Evolutionary conservation across 768 basidiomycete species (phyloP), one percentile per base, ranked within the genome.

Genomic region (Mycena albidolilacea): DNA sequence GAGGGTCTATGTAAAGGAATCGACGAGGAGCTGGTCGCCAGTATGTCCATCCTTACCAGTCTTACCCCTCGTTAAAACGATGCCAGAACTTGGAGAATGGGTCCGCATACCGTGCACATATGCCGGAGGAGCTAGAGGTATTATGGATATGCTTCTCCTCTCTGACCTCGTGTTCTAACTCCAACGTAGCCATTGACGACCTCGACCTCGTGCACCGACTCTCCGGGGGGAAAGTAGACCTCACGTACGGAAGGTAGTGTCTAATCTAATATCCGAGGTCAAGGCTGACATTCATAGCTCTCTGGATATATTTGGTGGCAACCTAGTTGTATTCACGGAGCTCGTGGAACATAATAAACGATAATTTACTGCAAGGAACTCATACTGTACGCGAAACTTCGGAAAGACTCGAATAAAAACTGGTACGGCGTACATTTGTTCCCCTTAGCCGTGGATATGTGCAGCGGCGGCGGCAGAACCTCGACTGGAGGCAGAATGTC

Each of bases 1-100:
- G 98, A 99, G 81, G 98, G 98, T 0, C 84, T 99, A 30, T 99
- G 98, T 80, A 91, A 97, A 84, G 98, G 98, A 1, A 97, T 99
- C 70, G 98, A 99, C 80, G 90, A 95, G 78, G 91, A 92, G 19
- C 88, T 99, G 5, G 97, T 99, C 3, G 74, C 82, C 72, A 91
- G 97, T 95, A 70, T 70, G 92, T 84, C 37, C 41, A 19, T 59
- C 7, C 10, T 37, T n/a, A 35, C 35, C 21, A n/a, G 0, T 38
- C 7, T 23, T 21, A 39, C 30, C 57, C 30, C 43, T 58, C n/a
- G 55, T 69, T 81, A 48, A 79, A 58, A 75, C 11, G 37, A 38
- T 59, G 10, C 21, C 48, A 98, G 97, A 88, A 69, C 89, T 99
- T 0, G 97, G 97, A 0, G 88, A 97, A 84, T 99, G 97, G 97